Conservation (phyloP, 345 rosid genomes). For the Crucihimalaya himalaica region DNA sequence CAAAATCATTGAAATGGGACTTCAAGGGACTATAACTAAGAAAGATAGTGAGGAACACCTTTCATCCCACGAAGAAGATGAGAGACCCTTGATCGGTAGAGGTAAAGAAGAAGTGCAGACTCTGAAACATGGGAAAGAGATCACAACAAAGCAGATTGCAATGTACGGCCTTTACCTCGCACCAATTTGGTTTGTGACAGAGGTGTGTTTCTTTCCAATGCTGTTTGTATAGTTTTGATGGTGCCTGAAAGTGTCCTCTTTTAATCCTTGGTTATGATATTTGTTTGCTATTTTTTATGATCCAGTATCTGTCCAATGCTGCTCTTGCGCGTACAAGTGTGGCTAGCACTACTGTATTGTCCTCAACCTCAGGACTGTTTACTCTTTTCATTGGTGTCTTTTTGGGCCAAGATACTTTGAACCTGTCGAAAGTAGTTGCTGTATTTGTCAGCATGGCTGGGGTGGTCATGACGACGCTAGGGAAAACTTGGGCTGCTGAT, state of each 20-base stretch:
- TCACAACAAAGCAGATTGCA: slow-evolving; percentile 72
- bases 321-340: slow-evolving; percentile 98
- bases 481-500: slow-evolving; percentile 97
- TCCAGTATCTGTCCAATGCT: slow-evolving; percentile 95
- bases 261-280: not conserved
- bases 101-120: slow-evolving; percentile 55
- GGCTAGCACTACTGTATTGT: slow-evolving; percentile 96
- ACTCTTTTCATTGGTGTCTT: slow-evolving; percentile 92
- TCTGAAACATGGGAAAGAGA: slow-evolving; percentile 54
- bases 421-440: slow-evolving; percentile 82
- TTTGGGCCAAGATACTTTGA: slow-evolving; percentile 89
- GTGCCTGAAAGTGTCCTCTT: not conserved
- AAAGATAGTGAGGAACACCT: slow-evolving; percentile 75
- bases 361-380: slow-evolving; percentile 98
- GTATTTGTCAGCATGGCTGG: slow-evolving; percentile 95
- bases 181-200: slow-evolving; percentile 99
- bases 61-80: slow-evolving; percentile 72
- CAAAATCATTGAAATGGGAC: slow-evolving; percentile 73
- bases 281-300: slow-evolving; percentile 18
- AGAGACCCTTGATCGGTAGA: slow-evolving; percentile 60
- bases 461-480: slow-evolving; percentile 94
- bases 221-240: not conserved
- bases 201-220: slow-evolving; percentile 50
- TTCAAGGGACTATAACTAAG: slow-evolving; percentile 63
- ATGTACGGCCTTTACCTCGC: slow-evolving; percentile 83